Evolutionary conservation across 2,329 filamentous ascomycete species (phyloP).

Genomic region (Fusarium vanettenii): DNA sequence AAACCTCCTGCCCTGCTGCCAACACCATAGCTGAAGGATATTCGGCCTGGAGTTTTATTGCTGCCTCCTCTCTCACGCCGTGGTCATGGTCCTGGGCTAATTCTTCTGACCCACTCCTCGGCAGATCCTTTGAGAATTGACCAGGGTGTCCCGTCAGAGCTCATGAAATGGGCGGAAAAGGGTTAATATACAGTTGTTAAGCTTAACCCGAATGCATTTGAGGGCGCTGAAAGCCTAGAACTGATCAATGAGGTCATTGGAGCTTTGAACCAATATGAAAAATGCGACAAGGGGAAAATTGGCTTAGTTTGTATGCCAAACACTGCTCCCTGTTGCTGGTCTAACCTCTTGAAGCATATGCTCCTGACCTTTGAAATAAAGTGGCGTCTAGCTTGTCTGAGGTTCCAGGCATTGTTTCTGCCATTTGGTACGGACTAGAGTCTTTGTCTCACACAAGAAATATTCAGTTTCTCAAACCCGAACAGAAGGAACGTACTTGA

Average conservation of each 20-base stretch:
- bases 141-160: constrained; percentile 61
- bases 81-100: constrained; percentile 36
- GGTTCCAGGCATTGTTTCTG: too few species aligned
- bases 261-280: constrained; percentile 33
- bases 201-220: constrained; percentile 50
- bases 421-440: too few species aligned
- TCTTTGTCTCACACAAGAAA: constrained; percentile 74
- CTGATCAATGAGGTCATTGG: constrained; percentile 34
- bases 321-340: accelerated
- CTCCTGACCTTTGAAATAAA: constrained; percentile 38
- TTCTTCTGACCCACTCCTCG: constrained; percentile 43
- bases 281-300: constrained; percentile 53
- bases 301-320: constrained; percentile 50
- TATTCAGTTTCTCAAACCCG: constrained; percentile 73
- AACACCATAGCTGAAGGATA: constrained; percentile 14
- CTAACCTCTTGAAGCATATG: constrained; percentile 12
- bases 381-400: constrained; percentile 32
- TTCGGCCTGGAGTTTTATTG: constrained; percentile 39
- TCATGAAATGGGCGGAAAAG: constrained; percentile 79
- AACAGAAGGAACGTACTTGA: constrained; percentile 74
- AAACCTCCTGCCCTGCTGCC: constrained; percentile 41
- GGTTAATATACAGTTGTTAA: constrained; percentile 73
- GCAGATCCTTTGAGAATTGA: constrained; percentile 34
- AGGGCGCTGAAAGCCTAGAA: constrained; percentile 11
- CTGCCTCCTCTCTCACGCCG: constrained; percentile 51